Percentiles rank a stretch among this genome's conserved stretches.
Conservation (phyloP, 257 asterid genomes). For the Solanum chmielewskii region DNA sequence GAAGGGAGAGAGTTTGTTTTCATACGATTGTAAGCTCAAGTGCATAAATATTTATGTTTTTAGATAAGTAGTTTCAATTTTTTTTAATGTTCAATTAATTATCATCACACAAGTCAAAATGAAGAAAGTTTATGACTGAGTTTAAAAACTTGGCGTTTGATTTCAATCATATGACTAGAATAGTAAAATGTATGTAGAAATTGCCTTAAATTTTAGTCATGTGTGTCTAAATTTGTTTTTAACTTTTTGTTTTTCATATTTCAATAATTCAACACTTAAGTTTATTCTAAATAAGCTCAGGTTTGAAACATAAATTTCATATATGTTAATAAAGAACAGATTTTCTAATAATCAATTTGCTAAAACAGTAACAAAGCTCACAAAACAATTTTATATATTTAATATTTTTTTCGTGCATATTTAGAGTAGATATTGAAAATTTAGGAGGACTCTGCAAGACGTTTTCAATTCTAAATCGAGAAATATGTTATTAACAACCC, state of each 20-base stretch:
- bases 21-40: background rate
- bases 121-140: background rate
- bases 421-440: too few relatives aligned
- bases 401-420: too few relatives aligned
- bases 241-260: background rate
- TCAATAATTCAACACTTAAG: background rate
- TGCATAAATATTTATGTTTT: background rate
- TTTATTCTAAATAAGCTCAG: background rate
- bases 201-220: background rate
- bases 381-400: background rate
- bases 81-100: background rate
- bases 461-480: too few relatives aligned
- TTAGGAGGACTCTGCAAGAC: too few relatives aligned
- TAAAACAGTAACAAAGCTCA: background rate
- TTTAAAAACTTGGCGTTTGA: background rate
- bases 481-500: too few relatives aligned
- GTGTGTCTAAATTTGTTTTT: background rate
- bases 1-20: background rate
- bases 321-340: background rate
- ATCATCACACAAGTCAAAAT: background rate
- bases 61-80: background rate
- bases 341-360: background rate
- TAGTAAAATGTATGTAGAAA: background rate
- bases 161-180: background rate
- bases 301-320: background rate